A percentile compares a stretch with the other conserved stretches of the same genome.
Evolutionary conservation across 768 basidiomycete genomes (phyloP).

Genomic region (Boletus bicolor): DNA sequence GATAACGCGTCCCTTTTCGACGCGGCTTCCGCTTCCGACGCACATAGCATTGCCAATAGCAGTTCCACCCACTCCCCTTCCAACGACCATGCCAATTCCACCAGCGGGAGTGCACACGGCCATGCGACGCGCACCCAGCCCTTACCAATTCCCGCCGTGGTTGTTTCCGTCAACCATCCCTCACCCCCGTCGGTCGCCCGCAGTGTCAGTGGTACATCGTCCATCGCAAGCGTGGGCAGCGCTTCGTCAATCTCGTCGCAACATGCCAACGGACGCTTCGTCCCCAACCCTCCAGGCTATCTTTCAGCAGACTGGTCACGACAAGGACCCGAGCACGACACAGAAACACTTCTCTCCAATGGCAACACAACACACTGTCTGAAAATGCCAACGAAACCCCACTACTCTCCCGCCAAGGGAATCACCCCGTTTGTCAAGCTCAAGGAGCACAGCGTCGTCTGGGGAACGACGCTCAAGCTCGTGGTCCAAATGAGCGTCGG

Average conservation of each 20-base stretch:
- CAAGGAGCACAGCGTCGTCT: conserved; percentile 60
- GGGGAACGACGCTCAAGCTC: conserved; percentile 56
- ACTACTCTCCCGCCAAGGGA: conserved; percentile 48
- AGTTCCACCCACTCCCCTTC: conserved; percentile 24
- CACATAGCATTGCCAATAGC: conserved; percentile 28
- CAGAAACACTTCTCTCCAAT: not conserved
- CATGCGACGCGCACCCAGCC: not conserved
- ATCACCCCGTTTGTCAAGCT: conserved; percentile 58
- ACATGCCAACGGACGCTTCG: not conserved
- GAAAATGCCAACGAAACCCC: not conserved
- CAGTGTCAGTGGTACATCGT: conserved; percentile 24
- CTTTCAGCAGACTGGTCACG: conserved; percentile 30
- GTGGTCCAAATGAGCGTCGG: conserved; percentile 61
- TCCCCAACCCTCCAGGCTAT: conserved; percentile 11
- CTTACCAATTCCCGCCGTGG: conserved; percentile 23
- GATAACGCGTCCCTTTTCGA: conserved; percentile 27
- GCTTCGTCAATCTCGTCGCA: conserved; percentile 19
- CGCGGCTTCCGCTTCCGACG: conserved; percentile 24
- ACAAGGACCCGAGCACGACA: conserved; percentile 7
- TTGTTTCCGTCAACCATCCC: conserved; percentile 25
- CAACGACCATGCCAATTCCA: conserved; percentile 11
- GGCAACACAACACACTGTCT: not conserved
- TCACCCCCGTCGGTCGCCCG: conserved; percentile 7
- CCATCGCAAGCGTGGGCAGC: conserved; percentile 20
- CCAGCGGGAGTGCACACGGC: not conserved